Base-by-base conservation (phyloP, 208 protist species). In the Wallacemonas sp. region DNA sequence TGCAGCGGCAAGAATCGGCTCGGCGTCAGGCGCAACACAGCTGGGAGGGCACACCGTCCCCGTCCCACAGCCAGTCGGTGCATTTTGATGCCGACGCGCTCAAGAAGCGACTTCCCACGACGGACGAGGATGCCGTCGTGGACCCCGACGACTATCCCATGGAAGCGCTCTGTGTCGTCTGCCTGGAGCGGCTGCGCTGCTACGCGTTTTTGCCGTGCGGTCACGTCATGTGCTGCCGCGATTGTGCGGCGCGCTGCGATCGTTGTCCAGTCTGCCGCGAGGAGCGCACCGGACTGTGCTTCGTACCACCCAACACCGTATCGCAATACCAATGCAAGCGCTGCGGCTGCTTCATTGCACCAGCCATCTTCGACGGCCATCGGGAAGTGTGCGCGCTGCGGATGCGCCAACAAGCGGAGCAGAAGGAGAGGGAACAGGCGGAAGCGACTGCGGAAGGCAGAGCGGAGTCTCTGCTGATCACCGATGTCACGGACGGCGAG, bases 131-230 rank as follows among this genome's bases (percentile, higher is more conserved):
- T 32, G 42, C 19, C 13, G 21, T 66, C 15, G 45, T 53, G 19
- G 27, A 46, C 42, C 61, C 52, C 24, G 71, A 66, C 13, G 79
- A 85, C n/a, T 57, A 57, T 32, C 62, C 62, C 38, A 65, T 65
- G 58, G 79, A 93, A 29, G 79, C 86, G 41, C 62, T 81, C 15
- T 96, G 91, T 44, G 60, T 93, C 3, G 83, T 96, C 0, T 96
- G 91, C 70, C 66, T 92, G 39, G 76, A 79, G 37, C 57, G 39
- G 12, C 77, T 50, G 13, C 73, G 78, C 29, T 63, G 65, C 55
- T 90, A 78, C 71, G 88, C 87, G 5, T 94, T 96, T 63, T 68
- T 93, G n/a, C 91, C 91, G 15, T 96, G 91, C 45, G 91, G 91
- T 5, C 91, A 96, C 68, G 76, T 92, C 12, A 68, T 75, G 38